Base-by-base conservation (phyloP, 768 basidiomycete species). In the Leucosporidium creatinivorum region DNA sequence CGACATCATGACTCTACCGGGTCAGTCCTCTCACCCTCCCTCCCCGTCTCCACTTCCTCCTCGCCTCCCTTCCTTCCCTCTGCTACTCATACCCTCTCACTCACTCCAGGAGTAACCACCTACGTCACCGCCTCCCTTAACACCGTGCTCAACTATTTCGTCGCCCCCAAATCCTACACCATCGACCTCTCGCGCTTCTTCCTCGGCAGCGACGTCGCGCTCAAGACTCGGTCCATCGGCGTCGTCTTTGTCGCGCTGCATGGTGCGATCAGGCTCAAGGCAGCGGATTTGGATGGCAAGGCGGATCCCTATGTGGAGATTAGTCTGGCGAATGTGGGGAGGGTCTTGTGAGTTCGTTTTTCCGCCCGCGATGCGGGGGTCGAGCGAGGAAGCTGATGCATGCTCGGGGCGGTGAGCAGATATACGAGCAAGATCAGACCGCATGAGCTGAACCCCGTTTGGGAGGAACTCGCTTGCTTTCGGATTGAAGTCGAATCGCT, bases 181-280 rank as follows among this genome's bases (percentile, higher is more conserved):
- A 7, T 72, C 17, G 67, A 72, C 58, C 36, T 68, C 2, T 19
- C 63, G 4, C 63, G 67, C 48, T 6, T 72, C 36, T 17, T 68
- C 19, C 36, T 65, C 19, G 70, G 70, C 28, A 58, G 67, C 19
- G 70, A 72, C 51, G 70, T 72, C 26, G 60, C 65, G 17, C 48
- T 72, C 18, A 65, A 65, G 25, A 68, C 70, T 18, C 63, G 61
- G 30, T 58, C 58, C 12, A 28, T 44, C 57, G 69, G 66, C 21
- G 12, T 71, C 47, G 51, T 65, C 36, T 61, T 64, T 48, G 33
- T 72, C 51, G 63, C 51, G 10, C 48, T 72, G 39, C 39, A 44
- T 17, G 15, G 39, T 17, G 39, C 19, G 66, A 71, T 49, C 54
- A 47, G 30, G 58, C 69, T 2, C 18, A 62, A 59, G 23, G 39